Evolutionary conservation across 106 monocot species (phyloP), one percentile per base, ranked within the genome.

Genomic region (Hemerocallis citrina): DNA sequence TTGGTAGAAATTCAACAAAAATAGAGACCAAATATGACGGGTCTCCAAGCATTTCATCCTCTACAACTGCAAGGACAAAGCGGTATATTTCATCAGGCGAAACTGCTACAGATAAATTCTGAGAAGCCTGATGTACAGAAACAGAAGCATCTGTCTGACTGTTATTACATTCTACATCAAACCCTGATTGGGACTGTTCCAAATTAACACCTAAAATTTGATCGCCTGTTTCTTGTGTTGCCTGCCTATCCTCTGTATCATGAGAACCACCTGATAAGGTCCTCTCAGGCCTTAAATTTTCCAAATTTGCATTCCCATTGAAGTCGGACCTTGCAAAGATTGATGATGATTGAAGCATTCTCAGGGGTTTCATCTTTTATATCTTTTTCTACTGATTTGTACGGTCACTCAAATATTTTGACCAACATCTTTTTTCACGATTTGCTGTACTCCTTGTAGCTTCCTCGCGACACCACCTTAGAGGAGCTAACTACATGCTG

Each of bases 31-130:
- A 74, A 59, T 79, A 93, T 55, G 81, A 47, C 52, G 88, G 88
- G 38, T 93, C 92, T 63, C 75, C 84, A 33, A 63, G 66, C 81
- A 93, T 84, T 71, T 81, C 88, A 61, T 93, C 92, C 65, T 93
- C 92, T 38, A 93, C 68, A 15, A 62, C 20, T 14, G 75, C 50
- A 74, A 93, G 85, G 23, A 93, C 92, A 67, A 66, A 79, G 46
- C 69, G 48, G 64, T 69, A 85, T 73, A 93, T 76, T 62, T 93
- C 92, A 71, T 76, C 74, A 5, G 88, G 92, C 46, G 92, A 93
- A 74, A 88, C 79, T 60, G 76, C 74, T n/a, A 72, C 76, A 63
- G 66, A 74, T 20, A 60, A 36, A 40, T 37, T 22, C 29, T 69
- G 62, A 59, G 81, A 59, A 57, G 36, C 71, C 47, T 64, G 36